phyloP scores from a whole-genome alignment of 371 early-diverging fungal genomes.

The Funneliformis caledonium region DNA sequence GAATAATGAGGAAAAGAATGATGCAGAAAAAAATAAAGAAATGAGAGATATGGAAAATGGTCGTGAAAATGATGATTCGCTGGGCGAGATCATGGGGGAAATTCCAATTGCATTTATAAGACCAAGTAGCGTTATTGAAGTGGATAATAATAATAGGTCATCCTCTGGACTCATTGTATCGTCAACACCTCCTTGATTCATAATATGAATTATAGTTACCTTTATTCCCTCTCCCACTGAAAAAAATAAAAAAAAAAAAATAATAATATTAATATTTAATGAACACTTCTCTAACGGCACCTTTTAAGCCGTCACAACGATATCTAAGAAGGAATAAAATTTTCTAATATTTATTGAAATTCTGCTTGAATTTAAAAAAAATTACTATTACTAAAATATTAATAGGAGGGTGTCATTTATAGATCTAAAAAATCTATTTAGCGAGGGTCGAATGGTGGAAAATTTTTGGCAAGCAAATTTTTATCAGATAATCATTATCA shows the following conservation, averaged over 20 bases:
- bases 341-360: background rate
- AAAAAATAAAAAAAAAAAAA: background rate
- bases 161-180: constrained; percentile 1
- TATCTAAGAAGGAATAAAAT: too few species aligned
- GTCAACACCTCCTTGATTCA: background rate
- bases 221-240: background rate
- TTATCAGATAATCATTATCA: background rate
- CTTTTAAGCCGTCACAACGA: too few species aligned
- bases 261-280: background rate
- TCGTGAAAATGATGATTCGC: background rate
- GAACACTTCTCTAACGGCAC: background rate
- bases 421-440: background rate
- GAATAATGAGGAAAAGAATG: background rate
- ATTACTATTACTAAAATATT: background rate
- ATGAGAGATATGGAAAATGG: background rate
- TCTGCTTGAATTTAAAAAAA: background rate
- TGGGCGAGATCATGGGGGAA: constrained; percentile 23
- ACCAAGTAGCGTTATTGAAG: constrained; percentile 14
- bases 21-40: background rate
- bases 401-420: background rate
- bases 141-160: constrained; percentile 24
- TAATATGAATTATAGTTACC: background rate
- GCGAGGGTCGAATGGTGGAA: background rate
- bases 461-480: background rate
- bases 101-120: constrained; percentile 35